These are phyloP conservation scores for Moringa oleifera DNA, from an alignment of 345 rosid genomes.

Conservation along the genomic window DNA sequence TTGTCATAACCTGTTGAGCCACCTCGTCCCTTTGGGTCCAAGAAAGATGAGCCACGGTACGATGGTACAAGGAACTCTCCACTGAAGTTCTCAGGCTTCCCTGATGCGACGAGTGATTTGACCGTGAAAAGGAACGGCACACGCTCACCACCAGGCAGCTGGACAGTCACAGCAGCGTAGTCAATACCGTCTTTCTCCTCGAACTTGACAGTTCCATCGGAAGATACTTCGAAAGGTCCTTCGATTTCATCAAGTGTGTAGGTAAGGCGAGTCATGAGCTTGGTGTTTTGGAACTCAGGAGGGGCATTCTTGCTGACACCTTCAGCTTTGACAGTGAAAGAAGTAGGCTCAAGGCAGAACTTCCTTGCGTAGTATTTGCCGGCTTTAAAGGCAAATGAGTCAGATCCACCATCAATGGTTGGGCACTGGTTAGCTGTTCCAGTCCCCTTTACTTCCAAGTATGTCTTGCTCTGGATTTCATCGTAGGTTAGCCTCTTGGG, in stretches of 20 bases:
- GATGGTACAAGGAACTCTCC: conserved; percentile 78
- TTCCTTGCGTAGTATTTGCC: conserved; percentile 87
- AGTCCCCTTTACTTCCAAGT: conserved; percentile 90
- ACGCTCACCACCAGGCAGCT: conserved; percentile 83
- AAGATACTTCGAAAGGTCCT: conserved; percentile 84
- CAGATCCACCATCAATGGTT: conserved; percentile 69
- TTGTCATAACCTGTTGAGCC: conserved; percentile 88
- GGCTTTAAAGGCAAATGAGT: conserved; percentile 63
- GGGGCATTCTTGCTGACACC: conserved; percentile 74
- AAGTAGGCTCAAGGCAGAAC: conserved; percentile 90
- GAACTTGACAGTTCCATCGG: conserved; percentile 56
- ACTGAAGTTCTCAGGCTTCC: conserved; percentile 67
- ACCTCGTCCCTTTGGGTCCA: conserved; percentile 94
- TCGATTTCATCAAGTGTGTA: conserved; percentile 95
- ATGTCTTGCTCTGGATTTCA: conserved; percentile 94
- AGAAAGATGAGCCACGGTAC: conserved; percentile 78
- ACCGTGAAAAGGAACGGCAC: conserved; percentile 89
- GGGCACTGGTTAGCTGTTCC: conserved; percentile 98
- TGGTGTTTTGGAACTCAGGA: conserved; percentile 86
- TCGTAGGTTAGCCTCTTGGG: conserved; percentile 88
- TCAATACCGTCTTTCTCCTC: conserved; percentile 89
- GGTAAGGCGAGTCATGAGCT: conserved; percentile 97
- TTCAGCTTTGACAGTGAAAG: conserved; percentile 96
- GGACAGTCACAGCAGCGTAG: conserved; percentile 83
- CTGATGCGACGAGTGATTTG: conserved; percentile 75